These are phyloP conservation scores for Aechmea fasciata DNA, from an alignment of 176 grass and related monocot species.

Conservation along the genomic window DNA sequence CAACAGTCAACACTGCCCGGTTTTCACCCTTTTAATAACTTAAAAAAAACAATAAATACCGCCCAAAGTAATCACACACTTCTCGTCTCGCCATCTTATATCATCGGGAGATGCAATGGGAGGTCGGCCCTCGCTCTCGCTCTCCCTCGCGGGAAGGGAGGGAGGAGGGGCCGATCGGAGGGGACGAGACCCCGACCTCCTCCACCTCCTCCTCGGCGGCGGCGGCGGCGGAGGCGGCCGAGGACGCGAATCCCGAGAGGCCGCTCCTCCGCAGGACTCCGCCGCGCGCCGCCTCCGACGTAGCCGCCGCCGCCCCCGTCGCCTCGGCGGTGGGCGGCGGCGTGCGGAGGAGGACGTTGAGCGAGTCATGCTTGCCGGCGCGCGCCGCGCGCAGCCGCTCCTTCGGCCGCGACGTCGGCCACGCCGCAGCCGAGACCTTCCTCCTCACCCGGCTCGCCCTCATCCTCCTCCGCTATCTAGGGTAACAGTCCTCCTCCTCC, in stretches of 20 bases:
- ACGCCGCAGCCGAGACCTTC: slow-evolving; percentile 47
- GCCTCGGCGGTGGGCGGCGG: neutral
- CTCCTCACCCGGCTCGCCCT: slow-evolving; percentile 72
- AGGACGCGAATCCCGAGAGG: neutral
- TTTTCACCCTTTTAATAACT: too few species aligned
- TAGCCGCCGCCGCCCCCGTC: neutral
- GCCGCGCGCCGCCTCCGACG: neutral
- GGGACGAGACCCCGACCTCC: neutral
- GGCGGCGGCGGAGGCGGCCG: neutral
- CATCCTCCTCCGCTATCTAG: slow-evolving; percentile 85
- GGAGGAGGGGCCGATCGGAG: too few species aligned
- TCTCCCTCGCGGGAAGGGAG: too few species aligned
- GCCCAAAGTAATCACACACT: too few species aligned
- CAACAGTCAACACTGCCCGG: too few species aligned
- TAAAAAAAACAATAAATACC: too few species aligned
- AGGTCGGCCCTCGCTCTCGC: too few species aligned
- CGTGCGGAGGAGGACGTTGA: slow-evolving; percentile 16
- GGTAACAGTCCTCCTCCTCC: slow-evolving; percentile 32
- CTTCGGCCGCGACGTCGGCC: slow-evolving; percentile 29
- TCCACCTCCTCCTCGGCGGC: neutral
- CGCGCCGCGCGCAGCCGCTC: slow-evolving; percentile 1
- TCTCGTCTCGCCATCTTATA: too few species aligned
- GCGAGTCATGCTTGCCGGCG: slow-evolving; percentile 3
- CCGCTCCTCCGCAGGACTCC: neutral
- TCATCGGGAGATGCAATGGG: too few species aligned